Conservation (phyloP, 352 stramenopile species). For the Phytophthora melonis region DNA sequence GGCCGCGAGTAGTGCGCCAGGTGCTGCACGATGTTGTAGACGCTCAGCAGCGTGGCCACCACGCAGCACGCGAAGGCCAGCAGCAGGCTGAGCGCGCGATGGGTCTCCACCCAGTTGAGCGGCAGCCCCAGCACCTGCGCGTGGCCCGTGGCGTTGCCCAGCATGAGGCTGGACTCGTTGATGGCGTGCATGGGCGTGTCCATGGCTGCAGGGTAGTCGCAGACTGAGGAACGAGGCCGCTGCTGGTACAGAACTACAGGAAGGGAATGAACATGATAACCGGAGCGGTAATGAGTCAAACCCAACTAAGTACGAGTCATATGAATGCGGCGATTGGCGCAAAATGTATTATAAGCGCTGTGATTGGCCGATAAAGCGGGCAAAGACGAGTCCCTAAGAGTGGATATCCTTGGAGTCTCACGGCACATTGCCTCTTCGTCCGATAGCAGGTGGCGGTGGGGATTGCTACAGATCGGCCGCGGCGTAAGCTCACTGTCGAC, state of each 20-base stretch:
- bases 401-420: constrained; percentile 28
- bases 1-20: constrained; percentile 86
- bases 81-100: constrained; percentile 61
- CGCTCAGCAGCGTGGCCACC: constrained; percentile 65
- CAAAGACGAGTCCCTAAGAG: constrained; percentile 22
- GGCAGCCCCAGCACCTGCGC: constrained; percentile 64
- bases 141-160: constrained; percentile 75
- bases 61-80: constrained; percentile 69
- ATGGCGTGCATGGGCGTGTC: constrained; percentile 47
- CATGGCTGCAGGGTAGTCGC: constrained; percentile 19
- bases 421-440: constrained; percentile 6
- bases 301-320: constrained; percentile 13
- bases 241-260: neutral
- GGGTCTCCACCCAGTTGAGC: constrained; percentile 78
- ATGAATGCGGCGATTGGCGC: constrained; percentile 1
- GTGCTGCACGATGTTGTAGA: constrained; percentile 91
- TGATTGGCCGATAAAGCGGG: constrained; percentile 25
- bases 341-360: neutral
- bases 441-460: constrained; percentile 1
- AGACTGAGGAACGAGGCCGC: neutral
- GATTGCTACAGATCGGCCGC: neutral
- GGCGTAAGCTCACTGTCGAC: no score
- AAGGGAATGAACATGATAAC: constrained; percentile 27
- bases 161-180: constrained; percentile 74
- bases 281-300: neutral